These are phyloP conservation scores for Hypericum androsaemum DNA, from an alignment of 345 rosid genomes.

Conservation along the genomic window DNA sequence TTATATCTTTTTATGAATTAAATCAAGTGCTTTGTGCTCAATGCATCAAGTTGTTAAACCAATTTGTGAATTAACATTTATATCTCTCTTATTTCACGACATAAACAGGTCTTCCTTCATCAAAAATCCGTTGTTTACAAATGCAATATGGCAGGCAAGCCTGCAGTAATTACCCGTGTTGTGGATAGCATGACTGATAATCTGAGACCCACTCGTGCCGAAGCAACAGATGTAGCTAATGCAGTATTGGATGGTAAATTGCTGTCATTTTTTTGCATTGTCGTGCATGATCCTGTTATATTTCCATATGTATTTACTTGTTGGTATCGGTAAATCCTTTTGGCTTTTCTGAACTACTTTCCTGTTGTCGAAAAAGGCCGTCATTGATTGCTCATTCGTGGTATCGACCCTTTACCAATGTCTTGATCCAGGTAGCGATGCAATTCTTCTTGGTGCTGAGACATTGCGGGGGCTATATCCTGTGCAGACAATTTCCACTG, in stretches of 20 bases:
- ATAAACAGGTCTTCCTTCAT: constrained; percentile 69
- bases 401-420: no score
- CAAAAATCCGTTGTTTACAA: constrained; percentile 92
- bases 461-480: constrained; percentile 90
- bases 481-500: constrained; percentile 72
- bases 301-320: no score
- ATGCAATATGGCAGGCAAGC: constrained; percentile 97
- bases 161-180: constrained; percentile 93
- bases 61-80: no score
- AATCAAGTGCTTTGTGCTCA: no score
- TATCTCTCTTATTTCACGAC: no score
- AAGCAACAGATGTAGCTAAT: constrained; percentile 98
- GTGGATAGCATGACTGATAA: constrained; percentile 98
- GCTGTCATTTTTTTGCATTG: background rate
- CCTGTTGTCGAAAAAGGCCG: no score
- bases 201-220: constrained; percentile 93
- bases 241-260: constrained; percentile 84
- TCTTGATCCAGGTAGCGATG: constrained; percentile 65
- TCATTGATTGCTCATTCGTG: no score
- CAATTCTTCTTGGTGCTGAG: constrained; percentile 98
- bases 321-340: no score
- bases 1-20: no score
- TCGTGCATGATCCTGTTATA: no score
- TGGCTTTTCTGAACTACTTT: no score
- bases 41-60: no score